Evolutionary conservation across 441 rosid species (phyloP).

Genomic region (Viola pubescens): DNA sequence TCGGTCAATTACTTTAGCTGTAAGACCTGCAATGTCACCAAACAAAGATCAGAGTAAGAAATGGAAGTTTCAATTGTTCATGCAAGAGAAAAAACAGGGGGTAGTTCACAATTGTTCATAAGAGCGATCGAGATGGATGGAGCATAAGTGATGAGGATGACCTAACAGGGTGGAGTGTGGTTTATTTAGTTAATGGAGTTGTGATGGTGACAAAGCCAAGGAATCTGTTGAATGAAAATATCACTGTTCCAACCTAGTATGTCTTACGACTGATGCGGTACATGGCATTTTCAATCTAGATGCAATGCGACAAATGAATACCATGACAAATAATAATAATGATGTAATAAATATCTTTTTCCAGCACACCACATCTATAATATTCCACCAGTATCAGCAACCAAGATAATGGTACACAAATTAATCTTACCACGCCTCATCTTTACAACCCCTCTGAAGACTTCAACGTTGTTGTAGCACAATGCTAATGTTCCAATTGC

Average conservation of each 20-base stretch:
- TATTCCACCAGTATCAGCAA: slow-evolving; percentile 2
- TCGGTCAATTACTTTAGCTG: slow-evolving; percentile 72
- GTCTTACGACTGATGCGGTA: neutral
- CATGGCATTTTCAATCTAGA: neutral
- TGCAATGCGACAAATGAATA: neutral
- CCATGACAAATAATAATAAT: neutral
- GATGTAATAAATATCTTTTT: neutral
- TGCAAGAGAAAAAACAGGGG: too few relatives aligned
- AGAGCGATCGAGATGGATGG: neutral
- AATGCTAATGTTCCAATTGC: slow-evolving; percentile 89
- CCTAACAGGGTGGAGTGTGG: neutral
- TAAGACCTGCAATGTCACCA: slow-evolving; percentile 52
- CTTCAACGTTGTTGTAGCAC: slow-evolving; percentile 84
- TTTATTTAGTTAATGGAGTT: neutral
- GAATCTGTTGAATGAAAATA: neutral
- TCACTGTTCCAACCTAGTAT: neutral
- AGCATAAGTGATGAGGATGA: neutral
- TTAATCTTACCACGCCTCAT: slow-evolving; percentile 82
- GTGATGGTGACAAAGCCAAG: neutral
- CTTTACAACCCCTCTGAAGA: slow-evolving; percentile 88
- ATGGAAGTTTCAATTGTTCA: too few relatives aligned
- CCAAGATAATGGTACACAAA: slow-evolving; percentile 13
- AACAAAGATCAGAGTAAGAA: neutral
- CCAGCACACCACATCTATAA: neutral
- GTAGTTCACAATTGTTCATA: neutral